These are phyloP conservation scores for Corynascus novoguineensis DNA, from an alignment of 495 filamentous ascomycete species.

Conservation along the genomic window DNA sequence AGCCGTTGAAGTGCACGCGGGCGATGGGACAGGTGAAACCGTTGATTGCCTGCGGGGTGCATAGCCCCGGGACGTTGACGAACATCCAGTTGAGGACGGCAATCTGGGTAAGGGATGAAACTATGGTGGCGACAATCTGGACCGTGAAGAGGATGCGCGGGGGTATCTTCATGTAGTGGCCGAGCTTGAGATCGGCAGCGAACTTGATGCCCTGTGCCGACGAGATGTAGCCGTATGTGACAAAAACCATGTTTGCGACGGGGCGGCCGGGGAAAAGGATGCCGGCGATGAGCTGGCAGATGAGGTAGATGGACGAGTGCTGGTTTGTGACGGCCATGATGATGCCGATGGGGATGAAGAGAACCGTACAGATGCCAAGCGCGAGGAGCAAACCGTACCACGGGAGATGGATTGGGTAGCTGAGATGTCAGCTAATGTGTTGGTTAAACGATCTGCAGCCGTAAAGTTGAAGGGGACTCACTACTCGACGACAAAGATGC, in stretches of 20 bases:
- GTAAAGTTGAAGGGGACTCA: conserved; percentile 29
- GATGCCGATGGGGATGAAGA: conserved; percentile 76
- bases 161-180: conserved; percentile 92
- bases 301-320: conserved; percentile 72
- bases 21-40: conserved; percentile 85
- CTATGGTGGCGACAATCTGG: conserved; percentile 73
- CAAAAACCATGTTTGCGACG: conserved; percentile 85
- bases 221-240: conserved; percentile 77
- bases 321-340: conserved; percentile 85
- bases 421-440: conserved; percentile 27
- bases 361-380: conserved; percentile 62
- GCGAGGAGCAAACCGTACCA: conserved; percentile 77
- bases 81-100: conserved; percentile 89
- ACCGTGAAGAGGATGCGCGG: conserved; percentile 72
- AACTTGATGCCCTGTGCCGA: conserved; percentile 83
- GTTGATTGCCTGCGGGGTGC: conserved; percentile 70
- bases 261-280: conserved; percentile 73
- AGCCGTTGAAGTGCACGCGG: conserved; percentile 84
- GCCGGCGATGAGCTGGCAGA: conserved; percentile 78
- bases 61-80: conserved; percentile 64
- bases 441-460: no score
- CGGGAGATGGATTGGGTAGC: conserved; percentile 66
- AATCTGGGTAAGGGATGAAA: conserved; percentile 76
- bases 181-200: conserved; percentile 78
- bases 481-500: conserved; percentile 81